A percentile compares a stretch with the other conserved stretches of the same genome.
These are phyloP conservation scores for Verticillium longisporum DNA, from an alignment of 2,329 filamentous ascomycete genomes.

Conservation along the genomic window DNA sequence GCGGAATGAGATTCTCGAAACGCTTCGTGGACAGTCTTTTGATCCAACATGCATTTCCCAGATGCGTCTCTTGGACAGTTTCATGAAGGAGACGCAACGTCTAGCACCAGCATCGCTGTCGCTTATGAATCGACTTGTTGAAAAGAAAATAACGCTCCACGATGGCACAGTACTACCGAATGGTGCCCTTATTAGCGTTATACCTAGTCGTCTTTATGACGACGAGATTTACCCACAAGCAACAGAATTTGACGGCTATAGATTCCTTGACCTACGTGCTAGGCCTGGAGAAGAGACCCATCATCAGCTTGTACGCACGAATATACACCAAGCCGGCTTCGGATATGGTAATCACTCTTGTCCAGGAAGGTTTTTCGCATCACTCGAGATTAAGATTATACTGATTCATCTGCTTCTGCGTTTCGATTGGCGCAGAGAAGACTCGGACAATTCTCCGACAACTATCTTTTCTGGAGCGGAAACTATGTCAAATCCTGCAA, in stretches of 20 bases:
- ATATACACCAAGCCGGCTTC: slow-evolving; percentile 25
- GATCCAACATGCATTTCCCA: slow-evolving; percentile 27
- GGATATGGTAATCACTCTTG: slow-evolving; percentile 31
- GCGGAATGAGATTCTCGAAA: slow-evolving; percentile 30
- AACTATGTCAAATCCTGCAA: no score
- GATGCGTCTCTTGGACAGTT: slow-evolving; percentile 32
- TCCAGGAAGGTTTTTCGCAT: slow-evolving; percentile 37
- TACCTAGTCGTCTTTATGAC: not conserved
- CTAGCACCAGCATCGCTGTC: slow-evolving; percentile 3
- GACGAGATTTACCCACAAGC: slow-evolving; percentile 3
- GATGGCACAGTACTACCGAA: slow-evolving; percentile 7
- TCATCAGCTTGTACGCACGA: slow-evolving; percentile 33
- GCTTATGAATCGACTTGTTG: not conserved
- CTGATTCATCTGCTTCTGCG: slow-evolving; percentile 30
- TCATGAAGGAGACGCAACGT: slow-evolving; percentile 30
- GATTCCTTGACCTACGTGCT: slow-evolving; percentile 6
- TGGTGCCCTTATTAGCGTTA: not conserved
- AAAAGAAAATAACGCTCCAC: slow-evolving; percentile 3
- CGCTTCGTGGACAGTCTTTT: slow-evolving; percentile 26
- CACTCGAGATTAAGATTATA: slow-evolving; percentile 37
- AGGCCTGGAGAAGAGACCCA: slow-evolving; percentile 7
- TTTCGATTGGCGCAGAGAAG: slow-evolving; percentile 22
- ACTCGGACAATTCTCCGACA: no score
- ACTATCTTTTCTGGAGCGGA: no score
- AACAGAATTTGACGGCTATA: not conserved